These are phyloP conservation scores for Orbilia javanica DNA, from an alignment of 2,329 filamentous ascomycete species.

Conservation along the genomic window DNA sequence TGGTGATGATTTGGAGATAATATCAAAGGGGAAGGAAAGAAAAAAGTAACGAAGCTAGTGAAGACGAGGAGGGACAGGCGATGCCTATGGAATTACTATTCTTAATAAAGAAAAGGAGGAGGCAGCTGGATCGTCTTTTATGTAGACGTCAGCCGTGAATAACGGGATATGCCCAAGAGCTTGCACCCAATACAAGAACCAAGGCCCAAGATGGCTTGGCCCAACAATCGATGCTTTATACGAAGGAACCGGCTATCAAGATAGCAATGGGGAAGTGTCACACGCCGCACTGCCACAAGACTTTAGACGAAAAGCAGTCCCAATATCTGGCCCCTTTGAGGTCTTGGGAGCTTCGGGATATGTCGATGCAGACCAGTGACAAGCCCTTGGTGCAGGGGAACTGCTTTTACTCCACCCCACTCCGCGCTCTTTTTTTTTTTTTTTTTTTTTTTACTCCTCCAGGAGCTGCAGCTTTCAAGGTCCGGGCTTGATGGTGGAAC, in stretches of 20 bases:
- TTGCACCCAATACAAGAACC: background rate
- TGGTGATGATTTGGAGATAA: conserved; percentile 9
- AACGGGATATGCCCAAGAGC: background rate
- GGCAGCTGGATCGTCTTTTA: conserved; percentile 22
- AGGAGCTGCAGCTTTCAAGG: conserved; percentile 29
- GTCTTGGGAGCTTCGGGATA: conserved; percentile 33
- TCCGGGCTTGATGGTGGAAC: conserved; percentile 31
- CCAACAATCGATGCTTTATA: conserved; percentile 8
- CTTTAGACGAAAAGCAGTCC: conserved; percentile 35
- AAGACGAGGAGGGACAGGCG: conserved; percentile 3
- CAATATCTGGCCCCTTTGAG: conserved; percentile 35
- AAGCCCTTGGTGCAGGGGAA: conserved; percentile 43
- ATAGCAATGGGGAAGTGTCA: conserved; percentile 28
- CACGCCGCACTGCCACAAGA: conserved; percentile 42
- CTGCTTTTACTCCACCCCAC: conserved; percentile 5
- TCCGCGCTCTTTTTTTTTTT: background rate
- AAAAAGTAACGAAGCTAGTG: background rate
- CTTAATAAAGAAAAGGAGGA: background rate
- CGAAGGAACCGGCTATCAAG: background rate
- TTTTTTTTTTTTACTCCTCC: conserved; percentile 15
- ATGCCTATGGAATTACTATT: background rate
- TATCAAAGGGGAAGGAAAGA: background rate
- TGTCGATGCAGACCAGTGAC: conserved; percentile 21
- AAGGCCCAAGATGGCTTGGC: conserved; percentile 9
- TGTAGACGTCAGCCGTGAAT: conserved; percentile 45